Conservation (phyloP, 768 basidiomycete genomes). For the Pleurotus citrinopileatus region DNA sequence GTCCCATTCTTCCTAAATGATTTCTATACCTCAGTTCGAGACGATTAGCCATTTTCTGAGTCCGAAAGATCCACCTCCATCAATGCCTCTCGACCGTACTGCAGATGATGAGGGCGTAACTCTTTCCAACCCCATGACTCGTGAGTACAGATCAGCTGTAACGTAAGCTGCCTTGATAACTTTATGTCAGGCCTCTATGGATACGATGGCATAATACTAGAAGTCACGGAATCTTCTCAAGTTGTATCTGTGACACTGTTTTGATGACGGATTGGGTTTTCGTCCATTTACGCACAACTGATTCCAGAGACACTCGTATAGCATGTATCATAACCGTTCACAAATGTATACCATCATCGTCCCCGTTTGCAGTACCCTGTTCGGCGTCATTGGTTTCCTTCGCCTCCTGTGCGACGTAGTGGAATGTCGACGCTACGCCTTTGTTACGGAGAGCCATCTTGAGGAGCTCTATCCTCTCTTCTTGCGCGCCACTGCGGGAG, state of each 20-base stretch:
- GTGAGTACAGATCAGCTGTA: constrained; percentile 42
- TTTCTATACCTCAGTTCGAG: constrained; percentile 63
- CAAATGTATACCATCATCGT: constrained; percentile 11
- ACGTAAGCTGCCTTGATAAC: constrained; percentile 35
- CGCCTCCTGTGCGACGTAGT: constrained; percentile 18
- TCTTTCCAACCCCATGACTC: constrained; percentile 62
- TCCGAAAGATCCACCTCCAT: constrained; percentile 71
- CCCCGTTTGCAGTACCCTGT: background rate
- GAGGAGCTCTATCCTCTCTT: constrained; percentile 71
- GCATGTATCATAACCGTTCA: background rate
- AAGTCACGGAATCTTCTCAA: constrained; percentile 76
- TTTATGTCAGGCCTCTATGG: constrained; percentile 36
- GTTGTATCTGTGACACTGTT: constrained; percentile 73
- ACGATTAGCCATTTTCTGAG: constrained; percentile 75
- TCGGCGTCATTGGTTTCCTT: too few species aligned
- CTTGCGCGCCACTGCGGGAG: constrained; percentile 63
- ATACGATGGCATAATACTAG: constrained; percentile 79
- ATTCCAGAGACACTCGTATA: background rate
- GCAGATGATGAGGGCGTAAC: constrained; percentile 73
- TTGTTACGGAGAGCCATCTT: constrained; percentile 63
- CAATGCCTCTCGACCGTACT: constrained; percentile 78
- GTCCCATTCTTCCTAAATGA: background rate
- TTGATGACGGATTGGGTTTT: constrained; percentile 27
- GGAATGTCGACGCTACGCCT: constrained; percentile 53
- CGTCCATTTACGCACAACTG: background rate